Evolutionary conservation across 305 asterid species (phyloP), one percentile per base, ranked within the genome.

Genomic region (Caryopteris hybrid): DNA sequence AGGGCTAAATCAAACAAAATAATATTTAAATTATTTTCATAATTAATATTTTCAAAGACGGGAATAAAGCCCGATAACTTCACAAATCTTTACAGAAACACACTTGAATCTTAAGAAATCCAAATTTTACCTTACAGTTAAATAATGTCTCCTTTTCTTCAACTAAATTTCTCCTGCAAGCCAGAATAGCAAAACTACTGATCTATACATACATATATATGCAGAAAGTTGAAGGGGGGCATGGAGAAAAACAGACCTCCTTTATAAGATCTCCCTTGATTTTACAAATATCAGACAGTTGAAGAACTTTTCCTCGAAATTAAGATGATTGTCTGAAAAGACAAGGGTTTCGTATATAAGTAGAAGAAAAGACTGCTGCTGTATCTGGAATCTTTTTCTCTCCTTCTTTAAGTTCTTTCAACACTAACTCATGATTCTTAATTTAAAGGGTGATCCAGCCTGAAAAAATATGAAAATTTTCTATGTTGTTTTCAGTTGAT

Each of bases 311-410:
- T 60, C 38, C 54, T 50, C 11, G 23, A 18, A 34, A 38, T 39
- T 20, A 39, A 52, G 27, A 17, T 56, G n/a, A 50, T 25, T 53
- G 25, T 3, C 22, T 2, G 6, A 29, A 5, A 66, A 55, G 61
- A 67, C 61, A 48, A 57, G 65, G 75, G 75, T 77, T 77, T 76
- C 47, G 17, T 25, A 64, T 48, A 38, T 33, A n/a, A n/a, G n/a
- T 6, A 39, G 51, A 54, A 38, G 38, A 71, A 76, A 62, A 54
- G 17, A 22, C 18, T n/a, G 63, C 20, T 20, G 22, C 46, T 66
- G 56, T 63, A 75, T 75, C 67, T 69, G 38, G 56, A 27, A 64
- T n/a, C 42, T 11, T 71, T 60, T 60, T 50, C 58, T 56, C 27
- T 39, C 51, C 25, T 27, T 16, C 10, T 25, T 60, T 38, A 12